phyloP scores from a whole-genome alignment of 495 filamentous ascomycete genomes.

The Evernia prunastri region DNA sequence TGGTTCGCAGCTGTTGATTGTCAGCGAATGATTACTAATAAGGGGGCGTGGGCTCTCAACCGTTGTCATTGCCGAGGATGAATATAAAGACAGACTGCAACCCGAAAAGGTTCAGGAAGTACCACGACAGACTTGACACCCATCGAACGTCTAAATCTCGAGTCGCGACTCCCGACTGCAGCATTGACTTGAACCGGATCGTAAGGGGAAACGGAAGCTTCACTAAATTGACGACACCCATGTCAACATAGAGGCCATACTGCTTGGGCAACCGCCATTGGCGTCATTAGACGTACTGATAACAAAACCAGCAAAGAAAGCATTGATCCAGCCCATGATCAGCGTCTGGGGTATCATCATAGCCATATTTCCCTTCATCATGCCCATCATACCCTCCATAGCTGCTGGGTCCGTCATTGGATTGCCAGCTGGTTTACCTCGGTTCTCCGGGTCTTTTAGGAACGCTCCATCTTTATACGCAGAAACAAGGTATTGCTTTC shows the following conservation, averaged over 20 bases:
- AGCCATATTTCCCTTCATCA: conserved; percentile 99
- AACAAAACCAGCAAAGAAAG: conserved; percentile 95
- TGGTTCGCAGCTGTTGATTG: conserved; percentile 73
- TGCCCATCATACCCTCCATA: conserved; percentile 99
- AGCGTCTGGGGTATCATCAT: conserved; percentile 99
- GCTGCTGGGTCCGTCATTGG: conserved; percentile 95
- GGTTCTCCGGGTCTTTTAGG: conserved; percentile 78
- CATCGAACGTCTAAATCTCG: conserved; percentile 93
- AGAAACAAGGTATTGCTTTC: conserved; percentile 71
- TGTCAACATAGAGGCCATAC: neutral
- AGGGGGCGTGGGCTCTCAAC: conserved; percentile 38
- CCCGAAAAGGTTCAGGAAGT: conserved; percentile 94
- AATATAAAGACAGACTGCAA: conserved; percentile 98
- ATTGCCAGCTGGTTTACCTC: conserved; percentile 82
- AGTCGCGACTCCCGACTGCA: conserved; percentile 92
- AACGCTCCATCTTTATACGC: conserved; percentile 80
- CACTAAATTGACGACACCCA: conserved; percentile 49
- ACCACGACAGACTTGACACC: conserved; percentile 98
- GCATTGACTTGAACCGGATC: conserved; percentile 98
- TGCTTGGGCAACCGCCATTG: neutral
- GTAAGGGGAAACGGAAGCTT: conserved; percentile 98
- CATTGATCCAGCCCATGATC: conserved; percentile 99
- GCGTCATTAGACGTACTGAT: conserved; percentile 58
- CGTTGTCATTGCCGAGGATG: conserved; percentile 89
- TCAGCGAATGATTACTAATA: neutral